Evolutionary conservation across 148 eudicot genomes (phyloP), one percentile per base, ranked within the genome.

Genomic region (Drosera capensis): DNA sequence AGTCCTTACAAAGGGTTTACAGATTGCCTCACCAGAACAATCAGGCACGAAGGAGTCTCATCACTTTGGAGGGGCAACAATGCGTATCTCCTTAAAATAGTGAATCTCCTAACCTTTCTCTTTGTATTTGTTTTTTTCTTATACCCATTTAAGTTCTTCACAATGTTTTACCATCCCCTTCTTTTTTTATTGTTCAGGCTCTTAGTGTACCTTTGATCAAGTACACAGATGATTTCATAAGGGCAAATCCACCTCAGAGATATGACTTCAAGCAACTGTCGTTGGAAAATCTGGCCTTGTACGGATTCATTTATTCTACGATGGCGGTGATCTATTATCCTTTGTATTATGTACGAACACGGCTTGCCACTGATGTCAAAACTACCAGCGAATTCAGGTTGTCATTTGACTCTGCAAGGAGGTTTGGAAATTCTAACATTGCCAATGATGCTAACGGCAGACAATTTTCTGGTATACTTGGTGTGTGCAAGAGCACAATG

Each of bases 21-120:
- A 20, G 63, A 64, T 36, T 64, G 68, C 49, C 46, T 64, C 3
- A 17, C 26, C 14, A 46, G 68, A 52, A 64, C 68, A 14, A 47
- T 52, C n/a, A 52, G 47, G 44, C 34, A 46, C 40, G 68, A 64
- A n/a, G 58, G 63, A 12, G 2, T 64, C 25, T 1, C 25, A 14
- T 57, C 68, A 14, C 53, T 64, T 8, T 64, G 68, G 68, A 51
- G 58, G n/a, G 63, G 68, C 9, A 57, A 46, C 58, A 57, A 43
- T 51, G 29, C 51, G 14, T 18, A 17, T 24, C 26, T 51, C 6
- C 2, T 39, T 8, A 39, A 17, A 31, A 20, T 34, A 28, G 29
- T 13, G 29, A 7, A 13, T 47, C 25, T 15, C 29, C 15, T 5
- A 7, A 15, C 12, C 6, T 8, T 46, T 46, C 7, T 2, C 3